Percentiles rank a stretch among this genome's conserved stretches.
These are phyloP conservation scores for Gossypium trilobum DNA, from an alignment of 441 rosid species.

Conservation along the genomic window DNA sequence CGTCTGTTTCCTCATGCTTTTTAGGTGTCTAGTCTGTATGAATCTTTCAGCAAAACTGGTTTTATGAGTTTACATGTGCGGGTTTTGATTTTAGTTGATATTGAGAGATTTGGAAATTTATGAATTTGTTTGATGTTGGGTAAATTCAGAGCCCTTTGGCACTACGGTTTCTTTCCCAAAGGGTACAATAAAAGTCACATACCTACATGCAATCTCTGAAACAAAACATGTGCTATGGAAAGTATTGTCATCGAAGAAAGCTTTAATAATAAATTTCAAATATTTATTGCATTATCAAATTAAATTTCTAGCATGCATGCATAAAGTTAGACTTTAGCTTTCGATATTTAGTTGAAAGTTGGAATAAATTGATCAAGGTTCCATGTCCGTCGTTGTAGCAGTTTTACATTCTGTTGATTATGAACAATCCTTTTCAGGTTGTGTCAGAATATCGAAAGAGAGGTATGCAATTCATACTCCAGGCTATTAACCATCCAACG, in stretches of 20 bases:
- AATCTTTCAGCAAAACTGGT: not conserved
- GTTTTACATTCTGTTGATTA: not conserved
- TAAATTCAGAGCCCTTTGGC: not conserved
- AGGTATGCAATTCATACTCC: slow-evolving; percentile 62
- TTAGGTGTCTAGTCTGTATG: not conserved
- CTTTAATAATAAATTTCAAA: not conserved
- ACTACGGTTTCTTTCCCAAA: not conserved
- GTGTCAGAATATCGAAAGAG: slow-evolving; percentile 55
- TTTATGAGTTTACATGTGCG: no score
- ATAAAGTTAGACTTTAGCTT: not conserved
- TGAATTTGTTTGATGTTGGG: not conserved
- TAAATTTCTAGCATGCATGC: not conserved
- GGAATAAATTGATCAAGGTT: not conserved
- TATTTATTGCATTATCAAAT: not conserved
- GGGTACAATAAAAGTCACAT: not conserved
- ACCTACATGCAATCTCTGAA: not conserved
- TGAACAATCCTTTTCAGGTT: slow-evolving; percentile 40
- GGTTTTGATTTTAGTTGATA: not conserved
- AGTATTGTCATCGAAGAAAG: not conserved
- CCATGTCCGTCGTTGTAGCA: not conserved
- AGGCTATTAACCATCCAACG: slow-evolving; percentile 88
- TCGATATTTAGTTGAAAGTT: not conserved
- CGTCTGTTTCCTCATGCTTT: not conserved
- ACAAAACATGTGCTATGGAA: not conserved
- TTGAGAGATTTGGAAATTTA: not conserved